phyloP scores from a whole-genome alignment of 108 stramenopile species.

The Pelagomonas calceolata region DNA sequence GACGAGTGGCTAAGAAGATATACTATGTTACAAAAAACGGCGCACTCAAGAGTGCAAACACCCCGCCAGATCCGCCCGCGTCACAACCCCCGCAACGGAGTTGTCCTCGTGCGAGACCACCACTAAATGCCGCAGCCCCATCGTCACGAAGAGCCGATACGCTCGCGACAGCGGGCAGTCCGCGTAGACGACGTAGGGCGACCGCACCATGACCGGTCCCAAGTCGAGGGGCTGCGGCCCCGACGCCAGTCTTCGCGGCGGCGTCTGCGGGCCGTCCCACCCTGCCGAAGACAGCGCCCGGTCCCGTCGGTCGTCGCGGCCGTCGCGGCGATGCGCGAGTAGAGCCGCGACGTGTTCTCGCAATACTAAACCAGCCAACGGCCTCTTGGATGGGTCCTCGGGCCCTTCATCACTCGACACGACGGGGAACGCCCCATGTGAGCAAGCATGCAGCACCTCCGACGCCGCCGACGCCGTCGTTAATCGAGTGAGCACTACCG shows the following conservation, averaged over 20 bases:
- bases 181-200: slow-evolving; percentile 30
- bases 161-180: slow-evolving; percentile 36
- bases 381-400: slow-evolving; percentile 12
- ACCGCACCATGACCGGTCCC: slow-evolving; percentile 37
- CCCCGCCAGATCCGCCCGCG: slow-evolving; percentile 3
- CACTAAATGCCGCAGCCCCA: slow-evolving; percentile 46
- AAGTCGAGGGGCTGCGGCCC: slow-evolving; percentile 16
- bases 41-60: no score
- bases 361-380: slow-evolving; percentile 38
- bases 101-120: slow-evolving; percentile 28
- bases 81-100: slow-evolving; percentile 38
- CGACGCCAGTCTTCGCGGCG: neutral
- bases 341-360: slow-evolving; percentile 7
- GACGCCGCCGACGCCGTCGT: slow-evolving; percentile 30
- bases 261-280: neutral
- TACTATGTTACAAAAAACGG: no score
- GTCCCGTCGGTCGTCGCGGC: no score
- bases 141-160: slow-evolving; percentile 34
- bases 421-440: slow-evolving; percentile 60
- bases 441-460: slow-evolving; percentile 22
- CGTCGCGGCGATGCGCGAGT: neutral
- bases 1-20: no score
- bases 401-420: slow-evolving; percentile 13
- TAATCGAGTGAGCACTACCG: slow-evolving; percentile 24
- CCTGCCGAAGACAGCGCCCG: no score